Conservation (phyloP, 495 filamentous ascomycete genomes). For the Aspergillus baeticus region DNA sequence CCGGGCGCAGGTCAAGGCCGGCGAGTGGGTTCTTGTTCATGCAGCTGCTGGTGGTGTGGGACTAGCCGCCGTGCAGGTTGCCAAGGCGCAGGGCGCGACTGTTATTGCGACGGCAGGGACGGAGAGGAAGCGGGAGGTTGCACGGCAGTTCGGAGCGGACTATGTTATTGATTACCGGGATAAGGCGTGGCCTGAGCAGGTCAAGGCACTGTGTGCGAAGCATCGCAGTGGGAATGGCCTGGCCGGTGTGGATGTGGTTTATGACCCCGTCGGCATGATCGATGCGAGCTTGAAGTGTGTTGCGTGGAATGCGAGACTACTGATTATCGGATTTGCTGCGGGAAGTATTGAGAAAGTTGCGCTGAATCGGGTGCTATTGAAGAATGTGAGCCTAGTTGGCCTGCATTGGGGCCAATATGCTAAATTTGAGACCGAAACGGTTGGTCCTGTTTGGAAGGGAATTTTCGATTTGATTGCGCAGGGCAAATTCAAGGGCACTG, state of each 20-base stretch:
- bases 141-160: slow-evolving; percentile 79
- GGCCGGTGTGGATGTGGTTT: slow-evolving; percentile 81
- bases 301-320: slow-evolving; percentile 83
- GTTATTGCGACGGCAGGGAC: slow-evolving; percentile 89
- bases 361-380: slow-evolving; percentile 86
- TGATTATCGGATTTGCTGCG: slow-evolving; percentile 89
- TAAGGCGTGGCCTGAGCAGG: slow-evolving; percentile 70
- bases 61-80: slow-evolving; percentile 87
- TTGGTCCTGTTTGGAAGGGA: slow-evolving; percentile 75
- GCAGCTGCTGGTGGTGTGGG: slow-evolving; percentile 93
- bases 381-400: slow-evolving; percentile 89
- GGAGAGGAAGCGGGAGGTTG: slow-evolving; percentile 73
- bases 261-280: slow-evolving; percentile 86
- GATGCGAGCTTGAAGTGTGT: slow-evolving; percentile 82
- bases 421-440: slow-evolving; percentile 66
- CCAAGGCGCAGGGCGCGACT: slow-evolving; percentile 84
- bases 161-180: slow-evolving; percentile 74
- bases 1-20: slow-evolving; percentile 70
- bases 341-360: slow-evolving; percentile 89
- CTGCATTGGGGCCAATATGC: slow-evolving; percentile 90
- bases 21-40: slow-evolving; percentile 88
- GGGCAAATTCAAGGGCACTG: slow-evolving; percentile 79
- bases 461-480: slow-evolving; percentile 72
- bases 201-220: slow-evolving; percentile 61
- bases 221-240: slow-evolving; percentile 59